Percentiles rank a stretch among this genome's conserved stretches.
Evolutionary conservation across 2,329 filamentous ascomycete species (phyloP).

Genomic region (Hortaea sp.): DNA sequence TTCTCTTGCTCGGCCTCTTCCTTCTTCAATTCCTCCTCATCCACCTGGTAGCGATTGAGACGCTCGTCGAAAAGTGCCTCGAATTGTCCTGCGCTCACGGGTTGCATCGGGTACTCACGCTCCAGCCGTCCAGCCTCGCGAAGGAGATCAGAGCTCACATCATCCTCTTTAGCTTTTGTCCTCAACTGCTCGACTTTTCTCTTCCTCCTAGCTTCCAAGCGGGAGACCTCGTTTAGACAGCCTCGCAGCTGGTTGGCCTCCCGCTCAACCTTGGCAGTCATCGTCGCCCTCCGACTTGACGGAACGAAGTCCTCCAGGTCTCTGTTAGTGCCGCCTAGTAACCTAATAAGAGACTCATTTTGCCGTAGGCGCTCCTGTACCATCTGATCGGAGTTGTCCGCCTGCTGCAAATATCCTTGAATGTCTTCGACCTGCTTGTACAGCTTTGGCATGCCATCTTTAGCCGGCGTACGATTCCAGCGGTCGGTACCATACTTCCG

Average conservation of each 20-base stretch:
- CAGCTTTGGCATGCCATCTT: constrained; percentile 59
- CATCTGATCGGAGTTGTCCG: constrained; percentile 54
- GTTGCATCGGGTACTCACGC: constrained; percentile 72
- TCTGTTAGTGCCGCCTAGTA: constrained; percentile 70
- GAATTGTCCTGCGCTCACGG: constrained; percentile 80
- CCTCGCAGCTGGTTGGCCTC: constrained; percentile 68
- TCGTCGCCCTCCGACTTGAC: constrained; percentile 65
- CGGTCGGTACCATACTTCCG: constrained; percentile 76
- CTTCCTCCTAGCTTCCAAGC: constrained; percentile 69
- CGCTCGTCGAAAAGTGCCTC: constrained; percentile 81
- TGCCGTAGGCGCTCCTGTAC: constrained; percentile 71
- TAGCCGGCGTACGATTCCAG: constrained; percentile 64
- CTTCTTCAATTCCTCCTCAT: constrained; percentile 58
- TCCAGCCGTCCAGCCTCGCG: constrained; percentile 77
- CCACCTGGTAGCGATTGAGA: constrained; percentile 70
- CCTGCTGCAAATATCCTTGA: constrained; percentile 72
- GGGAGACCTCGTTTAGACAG: constrained; percentile 72
- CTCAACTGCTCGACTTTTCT: constrained; percentile 70
- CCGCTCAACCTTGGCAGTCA: constrained; percentile 70
- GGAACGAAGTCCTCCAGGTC: constrained; percentile 83
- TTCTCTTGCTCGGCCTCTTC: constrained; percentile 72
- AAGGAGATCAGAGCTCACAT: constrained; percentile 74
- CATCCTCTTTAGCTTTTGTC: constrained; percentile 73
- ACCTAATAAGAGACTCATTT: constrained; percentile 61
- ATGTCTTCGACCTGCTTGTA: constrained; percentile 70